Base-by-base conservation (phyloP, 176 grass and related monocot genomes). In the Olyra latifolia region DNA sequence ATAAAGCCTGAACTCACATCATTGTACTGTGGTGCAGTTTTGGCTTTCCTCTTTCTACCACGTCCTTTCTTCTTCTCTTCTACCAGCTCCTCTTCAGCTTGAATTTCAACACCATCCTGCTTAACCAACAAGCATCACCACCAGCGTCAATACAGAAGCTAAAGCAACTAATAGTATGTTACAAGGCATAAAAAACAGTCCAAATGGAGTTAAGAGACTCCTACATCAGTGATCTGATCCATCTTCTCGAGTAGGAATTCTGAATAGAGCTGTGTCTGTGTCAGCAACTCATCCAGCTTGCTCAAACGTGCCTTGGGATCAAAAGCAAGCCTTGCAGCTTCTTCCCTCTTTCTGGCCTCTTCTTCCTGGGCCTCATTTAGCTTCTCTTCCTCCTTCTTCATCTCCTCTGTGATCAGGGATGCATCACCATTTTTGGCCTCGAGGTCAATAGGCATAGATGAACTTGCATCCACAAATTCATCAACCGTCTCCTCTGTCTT, bases 201-300 rank as follows among this genome's bases (percentile, higher is more conserved):
- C n/a, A 15, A n/a, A 43, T 6, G 63, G 3, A 29, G 29, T 14
- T 14, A 28, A 68, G 15, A 27, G 62, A 62, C 22, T 28, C 29
- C n/a, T 86, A 99, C 96, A 63, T 81, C 86, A 3, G 95, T 85
- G 10, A 99, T 95, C 53, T 85, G 66, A 24, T 99, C 96, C 96
- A 99, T 99, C 78, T 94, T 99, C 85, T 99, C 92, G 15, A 99
- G 88, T 9, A 99, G 87, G 61, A 99, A 99, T 75, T 95, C 78
- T 0, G 96, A 95, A 75, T 87, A 99, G 15, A 99, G 86, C 29
- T 99, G 90, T 10, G 96, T 93, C 80, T 99, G 89, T 2, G 96
- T 91, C 32, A 99, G 82, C 75, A 99, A 71, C 69, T 93, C 92
- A 32, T 99, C 96, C 44, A 99, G 65, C 62, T 99, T 99, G 83